Evolutionary conservation across 1,284 basidiomycete species (phyloP).

Genomic region (Erythrobasidium hasegawianum): DNA sequence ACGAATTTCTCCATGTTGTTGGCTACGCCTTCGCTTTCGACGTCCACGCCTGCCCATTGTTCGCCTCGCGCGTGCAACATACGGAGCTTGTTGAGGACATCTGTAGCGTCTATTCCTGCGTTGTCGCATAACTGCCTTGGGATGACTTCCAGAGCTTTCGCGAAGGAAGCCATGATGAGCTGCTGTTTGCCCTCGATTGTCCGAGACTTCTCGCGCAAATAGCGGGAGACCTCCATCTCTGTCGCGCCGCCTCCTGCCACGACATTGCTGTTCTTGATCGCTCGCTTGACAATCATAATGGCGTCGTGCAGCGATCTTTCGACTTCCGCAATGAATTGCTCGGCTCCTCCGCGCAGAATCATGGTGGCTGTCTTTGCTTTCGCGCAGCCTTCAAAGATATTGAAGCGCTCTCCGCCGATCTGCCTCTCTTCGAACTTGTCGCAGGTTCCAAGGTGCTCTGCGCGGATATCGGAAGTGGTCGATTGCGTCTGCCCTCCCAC

Average conservation of each 20-base stretch:
- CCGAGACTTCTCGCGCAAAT: constrained; percentile 82
- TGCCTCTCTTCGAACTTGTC: constrained; percentile 90
- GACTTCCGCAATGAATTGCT: constrained; percentile 98
- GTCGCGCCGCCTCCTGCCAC: constrained; percentile 97
- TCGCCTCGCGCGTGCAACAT: constrained; percentile 88
- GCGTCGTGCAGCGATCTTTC: constrained; percentile 96
- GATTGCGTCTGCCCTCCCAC: constrained; percentile 93
- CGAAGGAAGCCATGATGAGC: constrained; percentile 89
- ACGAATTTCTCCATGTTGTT: constrained; percentile 96
- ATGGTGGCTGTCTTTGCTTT: constrained; percentile 98
- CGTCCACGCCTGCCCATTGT: constrained; percentile 91
- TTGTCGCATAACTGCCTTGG: constrained; percentile 98
- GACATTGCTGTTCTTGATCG: constrained; percentile 90
- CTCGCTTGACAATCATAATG: constrained; percentile 98
- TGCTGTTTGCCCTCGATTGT: constrained; percentile 96
- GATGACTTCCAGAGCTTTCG: constrained; percentile 94
- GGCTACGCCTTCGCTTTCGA: constrained; percentile 86
- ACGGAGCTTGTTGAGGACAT: constrained; percentile 92
- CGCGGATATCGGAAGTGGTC: constrained; percentile 86
- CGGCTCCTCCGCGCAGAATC: constrained; percentile 89
- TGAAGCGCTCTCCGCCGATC: constrained; percentile 96
- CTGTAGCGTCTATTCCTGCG: constrained; percentile 95
- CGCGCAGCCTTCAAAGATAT: constrained; percentile 82
- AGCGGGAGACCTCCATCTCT: constrained; percentile 97
- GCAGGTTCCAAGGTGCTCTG: constrained; percentile 87